Base-by-base conservation (phyloP, 169 alveolate species). In the Plasmodium gallinaceum region DNA sequence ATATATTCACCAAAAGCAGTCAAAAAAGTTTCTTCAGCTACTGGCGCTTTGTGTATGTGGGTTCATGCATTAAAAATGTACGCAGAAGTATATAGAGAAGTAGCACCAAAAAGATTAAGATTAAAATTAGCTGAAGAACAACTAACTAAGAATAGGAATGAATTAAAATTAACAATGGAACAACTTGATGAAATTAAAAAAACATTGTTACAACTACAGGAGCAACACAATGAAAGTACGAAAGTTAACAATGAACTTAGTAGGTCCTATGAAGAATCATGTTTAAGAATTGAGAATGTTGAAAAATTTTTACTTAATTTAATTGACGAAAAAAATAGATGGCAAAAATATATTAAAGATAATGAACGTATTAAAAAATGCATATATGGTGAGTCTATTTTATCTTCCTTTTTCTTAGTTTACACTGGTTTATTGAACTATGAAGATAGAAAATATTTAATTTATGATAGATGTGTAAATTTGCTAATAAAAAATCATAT, bases 51-150 rank as follows among this genome's bases (percentile, higher is more conserved):
- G 70, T 98, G 99, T 92, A 90, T 95, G 92, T 98, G 99, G 99
- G 99, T 97, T 46, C 97, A 97, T 68, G 98, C 99, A 58, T 93
- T 98, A 93, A 98, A 98, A 95, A 96, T 97, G 92, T 97, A 98
- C 85, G 98, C 98, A 65, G 98, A 97, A 90, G 98, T 98, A 58
- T 97, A 96, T 71, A 93, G 98, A 14, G 99, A 97, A 92, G 99
- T 98, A 26, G 99, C 98, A 80, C 99, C 99, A n/a, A 97, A 98
- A 94, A 96, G 99, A 85, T 94, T 96, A 60, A 96, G 97, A 94
- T 88, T 95, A 46, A 88, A 92, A 14, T 92, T 90, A 12, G 98
- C 98, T 0, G 99, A 96, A 18, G 97, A 97, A 83, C 96, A 97
- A 70, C 90, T 96, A 46, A 95, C 95, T 83, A 96, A 94, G 32